Base-by-base conservation (phyloP, 495 filamentous ascomycete species). In the Trichocladium uniseriatum region DNA sequence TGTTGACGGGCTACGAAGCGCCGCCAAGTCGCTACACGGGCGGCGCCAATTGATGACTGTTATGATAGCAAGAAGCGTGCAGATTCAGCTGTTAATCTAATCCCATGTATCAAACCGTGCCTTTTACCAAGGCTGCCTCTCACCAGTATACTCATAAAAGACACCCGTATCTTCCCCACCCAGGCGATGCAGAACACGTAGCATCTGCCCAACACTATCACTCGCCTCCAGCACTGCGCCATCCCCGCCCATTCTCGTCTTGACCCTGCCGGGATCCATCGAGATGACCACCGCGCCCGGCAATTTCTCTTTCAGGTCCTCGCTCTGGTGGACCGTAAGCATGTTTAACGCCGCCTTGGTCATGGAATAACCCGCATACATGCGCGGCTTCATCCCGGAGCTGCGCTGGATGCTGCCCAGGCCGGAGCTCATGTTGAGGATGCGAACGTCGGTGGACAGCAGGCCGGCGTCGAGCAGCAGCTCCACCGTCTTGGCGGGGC, bases 251-350 rank as follows among this genome's bases (percentile, higher is more conserved):
- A 82, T 77, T 60, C 78, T 75, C 8, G 79, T 84, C 49, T 72
- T 63, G 36, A 82, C 78, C 80, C 79, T 82, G 3, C 80, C 80
- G 6, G 80, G 80, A 60, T 78, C 72, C 56, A 81, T 66, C 5
- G 69, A 66, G 19, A 77, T 68, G 0, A 74, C 71, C 38, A 72
- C 61, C 3, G 76, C 66, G 2, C 74, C 69, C 11, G 62, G 52
- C 39, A 65, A 45, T 13, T 63, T 56, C 9, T 38, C 43, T 44
- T 53, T 62, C 13, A 72, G 31, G 32, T 69, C 62, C 8, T 45
- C 56, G 27, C 59, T 58, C 45, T 72, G 68, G 49, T 73, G 70
- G n/a, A 66, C 54, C 6, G 54, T 67, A 45, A 73, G 56, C 61
- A 68, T 68, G 45, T 73, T 71, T 18, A 73, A 35, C 21, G 57